Base-by-base conservation (phyloP, 2,329 filamentous ascomycete species). In the Talaromyces sp. region DNA sequence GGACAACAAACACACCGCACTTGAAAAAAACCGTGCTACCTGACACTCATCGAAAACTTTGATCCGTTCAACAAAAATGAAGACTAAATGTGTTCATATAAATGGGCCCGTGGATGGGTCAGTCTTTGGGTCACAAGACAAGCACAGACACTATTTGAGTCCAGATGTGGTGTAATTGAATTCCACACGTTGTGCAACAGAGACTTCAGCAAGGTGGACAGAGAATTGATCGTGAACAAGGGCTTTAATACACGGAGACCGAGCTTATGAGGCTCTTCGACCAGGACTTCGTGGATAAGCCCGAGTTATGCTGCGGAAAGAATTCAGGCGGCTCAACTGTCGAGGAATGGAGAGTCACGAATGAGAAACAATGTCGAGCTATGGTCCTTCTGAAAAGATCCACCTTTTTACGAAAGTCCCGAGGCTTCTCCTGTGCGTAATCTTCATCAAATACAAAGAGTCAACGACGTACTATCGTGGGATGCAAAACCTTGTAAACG, bases 1-100 rank as follows among this genome's bases (percentile, higher is more conserved):
- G 14, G 11, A 54, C 42, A 18, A 54, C 42, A n/a, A 54, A 54
- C 28, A 37, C 28, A 54, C 50, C 50, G 18, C 50, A 54, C 31
- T 54, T 54, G n/a, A 18, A n/a, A 54, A 31, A n/a, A 54, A 31
- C 50, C 31, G 50, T 54, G 23, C 50, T 54, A 54, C 50, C 50
- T 35, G 28, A 23, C 31, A 54, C 31, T 54, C 50, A 54, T 54
- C 37, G 50, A 54, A n/a, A n/a, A 54, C 16, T 35, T 23, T 54
- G 50, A 1, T 35, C 28, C 18, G 16, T 35, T 35, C 25, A 52
- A 31, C 6, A 8, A 18, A 33, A 52, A 52, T 14, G n/a, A 33
- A 28, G 18, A 52, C 3, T 21, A 28, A 12, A 4, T 33, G 16
- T 7, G 28, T 21, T 52, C 12, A 52, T 52, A 33, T 33, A 52